Conservation (phyloP, 495 filamentous ascomycete species). For the Daldinia grandis region DNA sequence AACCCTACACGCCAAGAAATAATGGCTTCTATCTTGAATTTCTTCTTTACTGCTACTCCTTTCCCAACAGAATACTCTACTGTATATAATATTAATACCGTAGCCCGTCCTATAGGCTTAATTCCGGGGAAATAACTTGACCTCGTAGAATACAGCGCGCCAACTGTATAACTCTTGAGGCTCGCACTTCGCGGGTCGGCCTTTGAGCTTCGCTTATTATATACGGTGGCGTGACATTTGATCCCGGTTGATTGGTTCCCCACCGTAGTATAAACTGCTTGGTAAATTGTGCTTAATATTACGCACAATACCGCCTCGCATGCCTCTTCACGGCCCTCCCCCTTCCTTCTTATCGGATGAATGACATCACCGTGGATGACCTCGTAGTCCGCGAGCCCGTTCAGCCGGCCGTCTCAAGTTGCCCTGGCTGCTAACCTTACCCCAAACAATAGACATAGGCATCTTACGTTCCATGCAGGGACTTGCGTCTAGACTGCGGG, state of each 20-base stretch:
- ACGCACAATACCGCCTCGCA: neutral
- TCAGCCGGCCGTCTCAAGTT: conserved; percentile 17
- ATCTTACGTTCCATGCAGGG: neutral
- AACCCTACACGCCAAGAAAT: neutral
- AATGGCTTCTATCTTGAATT: neutral
- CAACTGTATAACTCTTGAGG: neutral
- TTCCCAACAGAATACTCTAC: too few relatives aligned
- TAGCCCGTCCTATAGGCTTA: neutral
- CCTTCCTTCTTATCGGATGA: neutral
- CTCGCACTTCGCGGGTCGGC: neutral
- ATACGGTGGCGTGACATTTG: neutral
- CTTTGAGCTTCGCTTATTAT: neutral
- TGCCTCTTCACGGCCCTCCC: neutral
- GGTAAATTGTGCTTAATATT: neutral
- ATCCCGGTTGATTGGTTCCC: conserved; percentile 8
- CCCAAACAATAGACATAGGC: conserved; percentile 1
- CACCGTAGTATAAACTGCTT: conserved; percentile 2
- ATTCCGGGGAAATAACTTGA: neutral
- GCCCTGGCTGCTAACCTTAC: neutral
- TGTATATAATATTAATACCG: neutral
- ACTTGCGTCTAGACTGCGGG: conserved; percentile 33
- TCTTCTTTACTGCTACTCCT: neutral
- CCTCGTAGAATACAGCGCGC: neutral
- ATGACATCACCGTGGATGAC: conserved; percentile 24
- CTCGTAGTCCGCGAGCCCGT: neutral